Base-by-base conservation (phyloP, 768 basidiomycete species). In the Calocybe indica region DNA sequence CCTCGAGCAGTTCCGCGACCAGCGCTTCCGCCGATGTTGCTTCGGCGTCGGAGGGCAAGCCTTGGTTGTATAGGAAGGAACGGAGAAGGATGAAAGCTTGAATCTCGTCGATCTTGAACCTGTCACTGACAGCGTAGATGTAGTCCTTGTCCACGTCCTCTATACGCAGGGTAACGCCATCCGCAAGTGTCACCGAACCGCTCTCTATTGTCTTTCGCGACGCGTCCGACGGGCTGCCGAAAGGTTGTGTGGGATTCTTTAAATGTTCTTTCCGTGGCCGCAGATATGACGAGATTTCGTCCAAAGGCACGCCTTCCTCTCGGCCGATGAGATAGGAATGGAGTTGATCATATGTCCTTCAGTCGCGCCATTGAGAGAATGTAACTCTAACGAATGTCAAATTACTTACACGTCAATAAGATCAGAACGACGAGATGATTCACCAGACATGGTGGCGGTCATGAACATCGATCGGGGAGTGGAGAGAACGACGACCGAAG, bases 11-110 rank as follows among this genome's bases (percentile, higher is more conserved):
- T 52, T 83, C 80, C 31, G 78, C 74, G 7, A 74, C 69, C 55
- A 83, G 64, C 6, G 66, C 68, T 6, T 61, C 62, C 8, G 59
- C 57, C 13, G 79, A 69, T 29, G 69, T 64, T 33, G 73, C 62
- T 38, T 70, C 73, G 0, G 76, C 66, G 14, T 61, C 64, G 8
- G 76, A 60, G 7, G 83, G 82, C 6, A 88, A 69, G 4, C 86
- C 87, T 60, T 84, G 78, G 60, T 91, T 86, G 66, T 85, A 85
- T 7, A 88, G 68, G 58, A 88, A 93, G 0, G 87, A 83, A 9
- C 85, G 80, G 14, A 91, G 68, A 5, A 94, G 73, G 4, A 85
- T 67, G 37, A 87, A 72, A 0, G 90, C 83, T n/a, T 85, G 80
- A 1, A 92, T 70, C 57, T 94, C 80, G 65, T 94, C 90, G 15